These are phyloP conservation scores for Agrocybe praecox DNA, from an alignment of 768 basidiomycete genomes.

Conservation along the genomic window DNA sequence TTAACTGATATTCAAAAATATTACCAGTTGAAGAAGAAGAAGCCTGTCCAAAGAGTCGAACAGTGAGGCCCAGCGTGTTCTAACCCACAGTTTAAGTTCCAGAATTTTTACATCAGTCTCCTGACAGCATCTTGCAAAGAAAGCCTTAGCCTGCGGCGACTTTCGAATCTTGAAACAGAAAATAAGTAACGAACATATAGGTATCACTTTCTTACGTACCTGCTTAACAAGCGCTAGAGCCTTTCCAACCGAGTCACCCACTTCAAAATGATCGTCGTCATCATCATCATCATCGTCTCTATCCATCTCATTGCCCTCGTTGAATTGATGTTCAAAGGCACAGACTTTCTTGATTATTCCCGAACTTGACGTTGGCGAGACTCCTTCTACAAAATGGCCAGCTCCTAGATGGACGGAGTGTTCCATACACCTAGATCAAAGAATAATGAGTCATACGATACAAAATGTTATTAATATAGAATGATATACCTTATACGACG, in stretches of 20 bases:
- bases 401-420: constrained; percentile 17
- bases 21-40: neutral
- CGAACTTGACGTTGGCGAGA: neutral
- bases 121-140: neutral
- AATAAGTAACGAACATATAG: neutral
- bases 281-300: neutral
- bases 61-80: constrained; percentile 2
- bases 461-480: too few relatives aligned
- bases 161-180: neutral
- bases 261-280: neutral
- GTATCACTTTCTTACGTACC: neutral
- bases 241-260: neutral
- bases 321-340: too few relatives aligned
- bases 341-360: neutral
- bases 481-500: neutral
- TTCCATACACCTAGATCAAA: constrained; percentile 19
- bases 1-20: neutral
- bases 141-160: neutral
- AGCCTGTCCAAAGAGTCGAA: constrained; percentile 1
- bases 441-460: too few relatives aligned
- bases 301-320: too few relatives aligned
- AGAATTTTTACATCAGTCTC: neutral
- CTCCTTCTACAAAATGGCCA: constrained; percentile 7
- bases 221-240: constrained; percentile 2
- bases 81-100: neutral